Conservation (phyloP, 495 filamentous ascomycete genomes). For the Astrothelium macrocarpum region DNA sequence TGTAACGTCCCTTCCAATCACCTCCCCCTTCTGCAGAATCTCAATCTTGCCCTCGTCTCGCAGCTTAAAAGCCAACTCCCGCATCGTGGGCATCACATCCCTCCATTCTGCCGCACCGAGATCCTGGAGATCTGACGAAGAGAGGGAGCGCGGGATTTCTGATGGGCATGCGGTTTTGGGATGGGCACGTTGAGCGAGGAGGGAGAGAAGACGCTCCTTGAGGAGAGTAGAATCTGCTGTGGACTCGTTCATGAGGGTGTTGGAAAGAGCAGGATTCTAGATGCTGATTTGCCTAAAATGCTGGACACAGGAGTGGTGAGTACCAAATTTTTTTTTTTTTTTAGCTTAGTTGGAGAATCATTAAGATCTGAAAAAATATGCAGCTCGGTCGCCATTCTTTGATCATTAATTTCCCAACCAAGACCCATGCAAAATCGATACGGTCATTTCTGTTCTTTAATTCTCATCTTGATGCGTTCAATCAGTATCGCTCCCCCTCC, state of each 20-base stretch:
- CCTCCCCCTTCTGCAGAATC: conserved; percentile 38
- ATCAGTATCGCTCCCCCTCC: neutral
- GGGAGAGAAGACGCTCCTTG: conserved; percentile 9
- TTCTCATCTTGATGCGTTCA: too few relatives aligned
- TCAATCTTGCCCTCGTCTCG: conserved; percentile 34
- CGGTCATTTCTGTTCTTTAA: too few relatives aligned
- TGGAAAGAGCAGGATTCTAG: neutral
- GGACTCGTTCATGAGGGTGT: neutral
- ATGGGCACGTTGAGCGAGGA: conserved; percentile 18
- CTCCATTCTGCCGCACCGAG: conserved; percentile 32
- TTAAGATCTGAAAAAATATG: too few relatives aligned
- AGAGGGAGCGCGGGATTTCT: conserved; percentile 38
- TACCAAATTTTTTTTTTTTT: too few relatives aligned
- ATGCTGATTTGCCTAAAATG: neutral
- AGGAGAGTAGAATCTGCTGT: neutral
- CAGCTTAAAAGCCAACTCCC: conserved; percentile 31
- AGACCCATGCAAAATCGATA: too few relatives aligned
- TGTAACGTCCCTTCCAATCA: conserved; percentile 23
- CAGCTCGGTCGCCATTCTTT: too few relatives aligned
- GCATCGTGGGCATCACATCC: conserved; percentile 36
- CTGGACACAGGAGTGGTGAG: too few relatives aligned
- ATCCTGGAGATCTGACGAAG: conserved; percentile 25
- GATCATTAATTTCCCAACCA: too few relatives aligned
- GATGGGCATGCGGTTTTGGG: conserved; percentile 46
- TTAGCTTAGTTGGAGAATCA: too few relatives aligned